Percentiles rank a stretch among this genome's conserved stretches.
Evolutionary conservation across 1,139 yeast species (phyloP).

Genomic region (Candida sp.): DNA sequence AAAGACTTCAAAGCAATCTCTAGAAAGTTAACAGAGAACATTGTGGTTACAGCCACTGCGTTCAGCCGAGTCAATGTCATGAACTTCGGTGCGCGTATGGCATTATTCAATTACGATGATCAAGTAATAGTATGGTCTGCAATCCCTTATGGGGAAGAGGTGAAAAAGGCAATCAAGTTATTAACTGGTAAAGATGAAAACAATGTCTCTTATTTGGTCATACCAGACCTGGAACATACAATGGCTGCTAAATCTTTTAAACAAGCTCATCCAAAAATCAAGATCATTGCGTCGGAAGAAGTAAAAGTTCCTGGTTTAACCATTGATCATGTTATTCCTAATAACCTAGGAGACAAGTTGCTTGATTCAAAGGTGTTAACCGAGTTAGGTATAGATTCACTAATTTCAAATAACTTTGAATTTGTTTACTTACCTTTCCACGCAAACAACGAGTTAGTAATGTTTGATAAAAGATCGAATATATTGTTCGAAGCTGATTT

Average conservation of each 20-base stretch:
- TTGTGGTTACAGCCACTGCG: conserved; percentile 48
- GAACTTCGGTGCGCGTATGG: conserved; percentile 62
- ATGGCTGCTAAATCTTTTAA: conserved; percentile 54
- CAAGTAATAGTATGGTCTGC: conserved; percentile 57
- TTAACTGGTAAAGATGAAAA: conserved; percentile 27
- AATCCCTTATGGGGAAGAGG: conserved; percentile 52
- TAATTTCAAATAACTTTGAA: conserved; percentile 40
- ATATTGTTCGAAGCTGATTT: conserved; percentile 56
- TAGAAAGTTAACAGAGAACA: conserved; percentile 41
- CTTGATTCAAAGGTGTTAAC: conserved; percentile 17
- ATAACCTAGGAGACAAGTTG: conserved; percentile 23
- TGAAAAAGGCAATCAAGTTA: conserved; percentile 33
- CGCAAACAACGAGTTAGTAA: conserved; percentile 52
- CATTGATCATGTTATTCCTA: conserved; percentile 32
- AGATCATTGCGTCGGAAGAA: conserved; percentile 48
- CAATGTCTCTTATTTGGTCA: conserved; percentile 38
- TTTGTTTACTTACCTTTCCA: conserved; percentile 55
- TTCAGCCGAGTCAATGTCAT: conserved; percentile 39
- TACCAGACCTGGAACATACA: conserved; percentile 56
- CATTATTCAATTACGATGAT: conserved; percentile 38
- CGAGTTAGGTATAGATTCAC: conserved; percentile 20
- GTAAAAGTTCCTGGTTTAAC: conserved; percentile 26
- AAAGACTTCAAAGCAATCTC: conserved; percentile 34
- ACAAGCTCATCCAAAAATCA: conserved; percentile 42
- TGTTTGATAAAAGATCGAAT: conserved; percentile 43